Conservation (phyloP, 495 filamentous ascomycete species). For the Neurospora sp. region DNA sequence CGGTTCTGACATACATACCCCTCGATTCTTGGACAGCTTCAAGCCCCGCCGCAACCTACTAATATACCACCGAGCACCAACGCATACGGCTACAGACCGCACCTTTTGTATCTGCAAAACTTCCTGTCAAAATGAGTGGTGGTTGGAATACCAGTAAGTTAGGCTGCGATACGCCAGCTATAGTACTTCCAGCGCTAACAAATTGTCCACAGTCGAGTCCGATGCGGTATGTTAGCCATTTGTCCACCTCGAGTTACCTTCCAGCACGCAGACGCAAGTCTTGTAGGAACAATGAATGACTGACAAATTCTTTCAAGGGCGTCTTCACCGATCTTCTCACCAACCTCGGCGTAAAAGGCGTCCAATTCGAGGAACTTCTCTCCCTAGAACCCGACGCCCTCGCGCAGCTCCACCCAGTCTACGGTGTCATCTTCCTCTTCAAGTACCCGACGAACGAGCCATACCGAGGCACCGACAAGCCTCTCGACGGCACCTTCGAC, state of each 20-base stretch:
- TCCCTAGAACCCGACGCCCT: slow-evolving; percentile 76
- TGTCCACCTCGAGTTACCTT: neutral
- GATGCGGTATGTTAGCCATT: slow-evolving; percentile 60
- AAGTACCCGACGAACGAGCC: slow-evolving; percentile 79
- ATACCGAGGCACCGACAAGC: slow-evolving; percentile 44
- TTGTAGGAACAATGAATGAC: neutral
- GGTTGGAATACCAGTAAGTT: slow-evolving; percentile 49
- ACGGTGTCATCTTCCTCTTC: slow-evolving; percentile 99
- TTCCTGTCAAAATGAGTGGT: slow-evolving; percentile 38
- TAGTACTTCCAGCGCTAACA: slow-evolving; percentile 18
- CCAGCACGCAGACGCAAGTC: neutral
- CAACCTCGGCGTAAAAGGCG: slow-evolving; percentile 80
- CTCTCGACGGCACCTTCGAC: slow-evolving; percentile 76
- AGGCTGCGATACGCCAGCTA: neutral
- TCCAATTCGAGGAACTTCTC: slow-evolving; percentile 96
- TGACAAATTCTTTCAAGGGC: slow-evolving; percentile 46
- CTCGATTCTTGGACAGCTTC: neutral
- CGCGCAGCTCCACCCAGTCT: slow-evolving; percentile 68
- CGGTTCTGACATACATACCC: neutral
- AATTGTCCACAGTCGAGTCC: slow-evolving; percentile 65
- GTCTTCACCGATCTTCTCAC: slow-evolving; percentile 96
- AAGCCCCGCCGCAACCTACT: neutral
- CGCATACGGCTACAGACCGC: neutral
- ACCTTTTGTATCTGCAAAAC: neutral
- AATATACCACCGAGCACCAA: neutral